phyloP scores from a whole-genome alignment of 208 protist species.

The Zelonia costaricensis region DNA sequence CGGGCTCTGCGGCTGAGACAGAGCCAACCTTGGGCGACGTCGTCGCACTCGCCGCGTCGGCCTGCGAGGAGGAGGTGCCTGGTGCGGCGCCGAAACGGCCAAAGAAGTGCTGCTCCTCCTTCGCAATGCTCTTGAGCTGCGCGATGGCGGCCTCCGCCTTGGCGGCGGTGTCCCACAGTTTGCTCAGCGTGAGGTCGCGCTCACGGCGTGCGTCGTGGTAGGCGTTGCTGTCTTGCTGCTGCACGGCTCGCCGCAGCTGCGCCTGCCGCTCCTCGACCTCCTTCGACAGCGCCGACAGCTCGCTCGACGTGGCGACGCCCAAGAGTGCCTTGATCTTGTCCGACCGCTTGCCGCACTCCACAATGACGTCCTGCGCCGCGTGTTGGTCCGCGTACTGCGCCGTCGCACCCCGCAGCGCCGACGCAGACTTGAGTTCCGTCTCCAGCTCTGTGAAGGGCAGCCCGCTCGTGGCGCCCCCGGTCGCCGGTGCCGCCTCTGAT shows the following conservation, averaged over 20 bases:
- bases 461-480: too few relatives aligned
- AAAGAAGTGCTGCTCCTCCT: constrained; percentile 48
- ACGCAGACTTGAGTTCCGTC: background rate
- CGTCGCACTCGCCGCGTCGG: background rate
- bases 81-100: constrained; percentile 23
- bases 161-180: constrained; percentile 45
- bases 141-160: constrained; percentile 36
- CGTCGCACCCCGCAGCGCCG: constrained; percentile 3
- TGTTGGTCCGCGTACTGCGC: constrained; percentile 16
- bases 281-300: constrained; percentile 32
- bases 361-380: constrained; percentile 33
- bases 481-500: too few relatives aligned
- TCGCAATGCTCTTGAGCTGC: constrained; percentile 43
- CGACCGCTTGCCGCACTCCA: constrained; percentile 32
- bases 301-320: constrained; percentile 37
- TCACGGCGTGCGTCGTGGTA: constrained; percentile 39
- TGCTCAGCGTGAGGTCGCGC: constrained; percentile 39
- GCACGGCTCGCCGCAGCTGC: constrained; percentile 38
- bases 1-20: too few relatives aligned
- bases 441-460: too few relatives aligned
- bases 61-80: background rate
- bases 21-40: background rate
- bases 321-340: constrained; percentile 42
- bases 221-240: constrained; percentile 32
- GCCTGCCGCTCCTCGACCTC: constrained; percentile 45